Evolutionary conservation across 2,329 filamentous ascomycete species (phyloP), one percentile per base, ranked within the genome.

Genomic region (Stachybotrys elegans): DNA sequence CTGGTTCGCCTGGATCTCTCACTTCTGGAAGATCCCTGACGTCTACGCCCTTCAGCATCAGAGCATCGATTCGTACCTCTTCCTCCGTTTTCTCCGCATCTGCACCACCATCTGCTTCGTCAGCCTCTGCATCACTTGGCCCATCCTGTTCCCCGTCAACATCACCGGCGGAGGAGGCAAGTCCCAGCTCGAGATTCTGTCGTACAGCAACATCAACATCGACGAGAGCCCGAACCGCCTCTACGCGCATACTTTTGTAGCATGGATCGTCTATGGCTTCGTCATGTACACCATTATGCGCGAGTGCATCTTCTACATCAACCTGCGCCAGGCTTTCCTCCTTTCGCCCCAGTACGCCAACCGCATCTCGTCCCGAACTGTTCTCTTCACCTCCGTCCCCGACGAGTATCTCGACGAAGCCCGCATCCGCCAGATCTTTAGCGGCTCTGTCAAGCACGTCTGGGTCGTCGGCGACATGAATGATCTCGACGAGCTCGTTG

Each of bases 261-360:
- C 84, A 1, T 95, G 87, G 78, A 66, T 88, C 42, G 95, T 91
- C 60, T 89, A 95, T 55, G 71, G 80, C 45, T 96, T 97, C 62
- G 76, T 98, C 47, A 83, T 96, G 65, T 92, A 89, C 66, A 88
- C 89, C 57, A 81, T 98, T 43, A 88, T 88, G 22, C 82, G 93
- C 49, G 93, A 98, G 66, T 84, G 84, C 59, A 84, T 98, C 56
- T 97, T 85, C 76, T 95, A 90, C 65, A 88, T 96, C 70, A 95
- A 95, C 57, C 69, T 97, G 42, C 87, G 92, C 51, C 93, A 97
- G 68, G 92, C 92, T 1, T 97, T 94, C 69, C 80, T 91, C n/a
- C 75, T 95, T 45, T 88, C 89, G 3, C 89, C 88, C 1, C 73
- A 86, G 41, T 92, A 95, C 58, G 79, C 89, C 22, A 85, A 83